Base-by-base conservation (phyloP, 2,329 filamentous ascomycete genomes). In the Knufia fluminis region DNA sequence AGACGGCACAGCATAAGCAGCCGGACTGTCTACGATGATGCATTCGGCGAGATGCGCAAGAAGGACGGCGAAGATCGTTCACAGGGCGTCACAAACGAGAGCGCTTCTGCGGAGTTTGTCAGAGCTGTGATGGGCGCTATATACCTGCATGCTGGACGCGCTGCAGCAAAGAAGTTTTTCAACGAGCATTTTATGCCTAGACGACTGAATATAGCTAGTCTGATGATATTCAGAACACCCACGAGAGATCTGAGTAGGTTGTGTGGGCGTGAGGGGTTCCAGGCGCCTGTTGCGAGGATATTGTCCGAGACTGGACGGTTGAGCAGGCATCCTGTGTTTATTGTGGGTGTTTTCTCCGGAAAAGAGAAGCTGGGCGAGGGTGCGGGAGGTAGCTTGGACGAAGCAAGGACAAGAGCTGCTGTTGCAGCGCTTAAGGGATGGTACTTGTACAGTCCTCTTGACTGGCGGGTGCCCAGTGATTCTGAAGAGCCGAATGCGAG, bases 321-420 rank as follows among this genome's bases (percentile, higher is more conserved):
- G 58, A 92, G 85, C 61, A 80, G 85, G 65, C 86, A 86, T 52
- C 91, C 92, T 14, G 92, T 98, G 14, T 97, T 84, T 62, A 82
- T 96, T 24, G 90, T 98, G 12, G 92, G 91, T 51, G 90, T 98
- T 54, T 98, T 85, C 72, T 94, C 86, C 58, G 92, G 91, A 46
- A 74, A 76, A 53, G 90, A 98, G 65, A 91, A 92, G 76, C 75
- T 98, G 36, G 92, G 91, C 49, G 91, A 98, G 71, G 92, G 83
- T n/a, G 77, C 82, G 17, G 92, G 86, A 20, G 72, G 83, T 43
- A 90, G 79, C 66, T 72, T 97, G 50, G 76, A 88, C 57, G 79
- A 88, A 60, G 91, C 86, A 26, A 80, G 87, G 55, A 76, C 79
- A 55, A 79, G 86, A 65, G 92, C 92, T 17, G 81, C 86, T 32